These are phyloP conservation scores for Citrus hindsii DNA, from an alignment of 345 rosid species.

Conservation along the genomic window DNA sequence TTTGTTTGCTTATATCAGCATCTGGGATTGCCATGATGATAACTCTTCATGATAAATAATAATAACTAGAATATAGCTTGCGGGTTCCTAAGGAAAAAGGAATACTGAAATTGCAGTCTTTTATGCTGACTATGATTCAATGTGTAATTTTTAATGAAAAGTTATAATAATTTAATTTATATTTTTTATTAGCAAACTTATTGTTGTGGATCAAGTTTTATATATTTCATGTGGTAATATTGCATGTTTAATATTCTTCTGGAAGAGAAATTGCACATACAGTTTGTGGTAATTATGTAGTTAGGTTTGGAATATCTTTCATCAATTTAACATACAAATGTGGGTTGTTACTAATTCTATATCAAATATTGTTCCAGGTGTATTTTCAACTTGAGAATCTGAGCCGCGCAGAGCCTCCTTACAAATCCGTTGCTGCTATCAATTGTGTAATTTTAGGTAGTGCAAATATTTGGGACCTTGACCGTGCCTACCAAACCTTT, in stretches of 20 bases:
- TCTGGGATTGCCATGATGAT: no score
- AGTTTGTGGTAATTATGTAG: neutral
- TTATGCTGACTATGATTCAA: neutral
- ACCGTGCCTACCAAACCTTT: slow-evolving; percentile 96
- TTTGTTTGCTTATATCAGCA: no score
- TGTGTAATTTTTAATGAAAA: neutral
- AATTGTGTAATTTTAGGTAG: slow-evolving; percentile 92
- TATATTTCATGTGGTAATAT: neutral
- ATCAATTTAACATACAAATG: neutral
- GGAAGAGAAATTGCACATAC: neutral
- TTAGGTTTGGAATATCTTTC: neutral
- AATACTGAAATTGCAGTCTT: neutral
- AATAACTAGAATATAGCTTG: neutral
- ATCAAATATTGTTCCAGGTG: slow-evolving; percentile 44
- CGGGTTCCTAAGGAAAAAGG: neutral
- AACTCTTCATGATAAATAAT: neutral
- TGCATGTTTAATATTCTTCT: neutral
- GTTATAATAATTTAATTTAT: neutral
- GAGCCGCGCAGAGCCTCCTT: slow-evolving; percentile 66
- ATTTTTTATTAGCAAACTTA: neutral
- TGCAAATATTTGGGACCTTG: slow-evolving; percentile 92
- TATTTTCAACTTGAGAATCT: slow-evolving; percentile 84
- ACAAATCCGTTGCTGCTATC: slow-evolving; percentile 90
- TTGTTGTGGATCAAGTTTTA: neutral
- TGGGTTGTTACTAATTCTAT: slow-evolving; percentile 10